These are phyloP conservation scores for Fusarium caatingaense DNA, from an alignment of 2,329 filamentous ascomycete genomes.

Conservation along the genomic window DNA sequence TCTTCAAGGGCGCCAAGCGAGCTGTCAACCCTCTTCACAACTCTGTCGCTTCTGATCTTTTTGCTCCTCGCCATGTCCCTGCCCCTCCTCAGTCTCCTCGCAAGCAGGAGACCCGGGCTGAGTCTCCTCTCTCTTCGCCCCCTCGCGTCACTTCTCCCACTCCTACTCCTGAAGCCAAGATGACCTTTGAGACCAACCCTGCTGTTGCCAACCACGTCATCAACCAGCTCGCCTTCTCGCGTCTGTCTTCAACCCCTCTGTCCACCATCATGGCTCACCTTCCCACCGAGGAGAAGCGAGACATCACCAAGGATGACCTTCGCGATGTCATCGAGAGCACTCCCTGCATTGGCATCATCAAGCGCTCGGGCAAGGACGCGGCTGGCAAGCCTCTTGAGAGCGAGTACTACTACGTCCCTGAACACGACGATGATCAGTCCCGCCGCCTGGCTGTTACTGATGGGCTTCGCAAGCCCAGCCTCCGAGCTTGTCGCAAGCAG, in stretches of 20 bases:
- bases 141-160: conserved; percentile 39
- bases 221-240: conserved; percentile 95
- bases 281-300: conserved; percentile 71
- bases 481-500: conserved; percentile 91
- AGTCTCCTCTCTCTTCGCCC: conserved; percentile 46
- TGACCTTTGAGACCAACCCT: conserved; percentile 53
- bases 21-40: conserved; percentile 33
- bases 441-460: conserved; percentile 85
- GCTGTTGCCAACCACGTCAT: conserved; percentile 83
- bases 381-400: conserved; percentile 93
- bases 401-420: conserved; percentile 96
- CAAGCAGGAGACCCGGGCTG: conserved; percentile 37
- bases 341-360: conserved; percentile 86
- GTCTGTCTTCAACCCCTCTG: conserved; percentile 89
- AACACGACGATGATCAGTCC: conserved; percentile 82
- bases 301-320: conserved; percentile 72
- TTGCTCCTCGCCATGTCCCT: conserved; percentile 41
- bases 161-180: conserved; percentile 40
- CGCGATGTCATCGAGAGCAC: conserved; percentile 78
- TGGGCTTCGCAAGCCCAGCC: conserved; percentile 86
- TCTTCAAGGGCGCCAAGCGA: conserved; percentile 43
- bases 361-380: conserved; percentile 92
- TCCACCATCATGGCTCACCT: conserved; percentile 91
- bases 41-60: conserved; percentile 42
- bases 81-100: conserved; percentile 41